Percentiles rank a stretch among this genome's conserved stretches.
Conservation (phyloP, 2,329 filamentous ascomycete genomes). For the Fusarium euwallaceae region DNA sequence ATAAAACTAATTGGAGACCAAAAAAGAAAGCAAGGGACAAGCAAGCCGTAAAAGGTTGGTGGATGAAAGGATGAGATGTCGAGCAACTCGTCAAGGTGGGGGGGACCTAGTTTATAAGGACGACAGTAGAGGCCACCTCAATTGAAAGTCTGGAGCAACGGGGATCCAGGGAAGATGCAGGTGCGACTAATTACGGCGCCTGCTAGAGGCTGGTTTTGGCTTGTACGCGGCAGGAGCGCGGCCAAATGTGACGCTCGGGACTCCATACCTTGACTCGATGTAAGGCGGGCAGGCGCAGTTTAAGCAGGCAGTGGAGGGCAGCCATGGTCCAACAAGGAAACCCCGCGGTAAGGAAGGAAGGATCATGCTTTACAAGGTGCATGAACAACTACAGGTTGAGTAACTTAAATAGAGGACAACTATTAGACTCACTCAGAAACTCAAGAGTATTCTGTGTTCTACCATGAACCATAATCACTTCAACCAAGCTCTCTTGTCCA, state of each 20-base stretch:
- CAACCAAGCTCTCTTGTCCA: neutral
- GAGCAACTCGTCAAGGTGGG: conserved; percentile 32
- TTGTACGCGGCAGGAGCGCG: conserved; percentile 20
- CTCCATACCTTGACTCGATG: conserved; percentile 8
- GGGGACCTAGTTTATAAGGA: conserved; percentile 60
- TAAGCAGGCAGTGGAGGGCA: neutral
- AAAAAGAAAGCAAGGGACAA: conserved; percentile 23
- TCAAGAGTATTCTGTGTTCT: neutral
- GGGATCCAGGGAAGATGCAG: conserved; percentile 23
- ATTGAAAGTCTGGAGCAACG: conserved; percentile 23
- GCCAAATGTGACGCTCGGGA: conserved; percentile 22
- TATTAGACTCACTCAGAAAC: neutral
- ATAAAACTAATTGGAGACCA: conserved; percentile 14
- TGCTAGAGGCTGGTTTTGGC: conserved; percentile 20
- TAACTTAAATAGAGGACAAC: neutral
- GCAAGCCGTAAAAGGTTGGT: conserved; percentile 23
- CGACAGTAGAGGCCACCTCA: conserved; percentile 18
- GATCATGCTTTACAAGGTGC: conserved; percentile 17
- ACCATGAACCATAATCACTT: neutral
- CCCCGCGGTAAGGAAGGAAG: conserved; percentile 31
- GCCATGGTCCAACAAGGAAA: conserved; percentile 6
- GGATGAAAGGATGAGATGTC: conserved; percentile 20
- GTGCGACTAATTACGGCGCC: conserved; percentile 27
- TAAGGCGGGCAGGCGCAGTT: conserved; percentile 29
- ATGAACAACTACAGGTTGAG: neutral